These are phyloP conservation scores for Orobanche coerulescens DNA, from an alignment of 257 asterid genomes.

Conservation along the genomic window DNA sequence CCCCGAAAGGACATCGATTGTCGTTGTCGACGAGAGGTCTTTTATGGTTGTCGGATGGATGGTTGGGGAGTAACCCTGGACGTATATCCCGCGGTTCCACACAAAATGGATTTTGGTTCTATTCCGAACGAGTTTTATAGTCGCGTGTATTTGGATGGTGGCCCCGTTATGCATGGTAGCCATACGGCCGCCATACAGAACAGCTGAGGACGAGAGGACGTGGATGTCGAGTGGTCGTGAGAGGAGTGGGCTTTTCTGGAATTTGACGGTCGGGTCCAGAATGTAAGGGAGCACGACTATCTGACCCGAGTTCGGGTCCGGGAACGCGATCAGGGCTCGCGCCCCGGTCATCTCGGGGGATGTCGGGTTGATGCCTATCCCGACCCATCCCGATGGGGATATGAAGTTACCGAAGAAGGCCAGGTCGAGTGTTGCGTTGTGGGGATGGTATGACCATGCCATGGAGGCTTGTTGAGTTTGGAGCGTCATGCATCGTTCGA, in stretches of 20 bases:
- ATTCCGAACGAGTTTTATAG: slow-evolving; percentile 50
- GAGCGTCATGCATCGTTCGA: slow-evolving; percentile 58
- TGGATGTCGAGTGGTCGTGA: slow-evolving; percentile 86
- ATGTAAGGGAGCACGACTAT: slow-evolving; percentile 74
- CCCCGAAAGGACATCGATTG: slow-evolving; percentile 63
- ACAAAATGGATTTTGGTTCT: slow-evolving; percentile 60
- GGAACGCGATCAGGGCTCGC: slow-evolving; percentile 69
- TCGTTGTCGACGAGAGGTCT: slow-evolving; percentile 64
- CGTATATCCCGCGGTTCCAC: slow-evolving; percentile 85
- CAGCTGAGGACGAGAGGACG: slow-evolving; percentile 59
- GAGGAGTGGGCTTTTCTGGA: slow-evolving; percentile 55
- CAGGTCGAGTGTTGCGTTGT: slow-evolving; percentile 67
- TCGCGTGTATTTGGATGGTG: slow-evolving; percentile 53
- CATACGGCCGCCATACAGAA: slow-evolving; percentile 76
- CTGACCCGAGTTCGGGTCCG: slow-evolving; percentile 88
- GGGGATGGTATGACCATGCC: slow-evolving; percentile 78
- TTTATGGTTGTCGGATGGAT: slow-evolving; percentile 56
- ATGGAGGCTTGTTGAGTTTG: slow-evolving; percentile 81
- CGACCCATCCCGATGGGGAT: slow-evolving; percentile 98
- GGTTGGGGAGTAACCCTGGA: slow-evolving; percentile 92
- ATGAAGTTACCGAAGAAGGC: slow-evolving; percentile 80
- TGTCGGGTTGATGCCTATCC: slow-evolving; percentile 79
- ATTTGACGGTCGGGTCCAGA: slow-evolving; percentile 63
- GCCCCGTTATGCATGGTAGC: slow-evolving; percentile 81
- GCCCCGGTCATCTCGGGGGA: slow-evolving; percentile 89